phyloP scores from a whole-genome alignment of 2,329 filamentous ascomycete species.

The Beauveria asiatica region DNA sequence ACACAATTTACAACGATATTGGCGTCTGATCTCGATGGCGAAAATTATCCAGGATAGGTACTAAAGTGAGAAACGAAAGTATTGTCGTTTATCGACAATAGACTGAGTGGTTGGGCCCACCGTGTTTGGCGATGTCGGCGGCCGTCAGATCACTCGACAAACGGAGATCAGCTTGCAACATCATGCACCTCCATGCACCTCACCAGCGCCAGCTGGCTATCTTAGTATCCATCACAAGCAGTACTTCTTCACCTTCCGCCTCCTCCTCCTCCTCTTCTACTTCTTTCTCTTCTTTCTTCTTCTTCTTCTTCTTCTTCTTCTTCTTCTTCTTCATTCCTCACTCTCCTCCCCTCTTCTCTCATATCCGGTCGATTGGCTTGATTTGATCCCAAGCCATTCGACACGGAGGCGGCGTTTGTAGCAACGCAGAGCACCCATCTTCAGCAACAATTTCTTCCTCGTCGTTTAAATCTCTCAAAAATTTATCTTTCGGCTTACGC shows the following conservation, averaged over 20 bases:
- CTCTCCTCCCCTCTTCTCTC: neutral
- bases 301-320: neutral
- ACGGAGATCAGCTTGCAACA: neutral
- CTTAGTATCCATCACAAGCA: no score
- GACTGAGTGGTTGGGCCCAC: neutral
- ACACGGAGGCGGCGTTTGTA: neutral
- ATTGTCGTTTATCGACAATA: neutral
- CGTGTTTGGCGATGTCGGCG: slow-evolving; percentile 7
- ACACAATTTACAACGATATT: neutral
- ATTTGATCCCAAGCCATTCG: slow-evolving; percentile 5
- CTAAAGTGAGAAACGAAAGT: neutral
- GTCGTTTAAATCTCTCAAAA: no score
- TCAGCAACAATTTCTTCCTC: neutral
- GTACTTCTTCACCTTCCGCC: no score
- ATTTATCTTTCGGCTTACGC: neutral
- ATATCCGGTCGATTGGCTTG: neutral
- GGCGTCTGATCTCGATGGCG: neutral
- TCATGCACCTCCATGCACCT: neutral
- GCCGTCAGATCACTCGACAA: neutral
- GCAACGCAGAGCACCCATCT: no score
- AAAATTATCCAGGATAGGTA: neutral
- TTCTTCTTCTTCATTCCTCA: neutral
- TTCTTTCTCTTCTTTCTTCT: neutral
- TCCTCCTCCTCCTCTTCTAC: no score
- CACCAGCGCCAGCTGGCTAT: neutral